Evolutionary conservation across 179 eudicot species (phyloP), one percentile per base, ranked within the genome.

Genomic region (Silene vulgaris): DNA sequence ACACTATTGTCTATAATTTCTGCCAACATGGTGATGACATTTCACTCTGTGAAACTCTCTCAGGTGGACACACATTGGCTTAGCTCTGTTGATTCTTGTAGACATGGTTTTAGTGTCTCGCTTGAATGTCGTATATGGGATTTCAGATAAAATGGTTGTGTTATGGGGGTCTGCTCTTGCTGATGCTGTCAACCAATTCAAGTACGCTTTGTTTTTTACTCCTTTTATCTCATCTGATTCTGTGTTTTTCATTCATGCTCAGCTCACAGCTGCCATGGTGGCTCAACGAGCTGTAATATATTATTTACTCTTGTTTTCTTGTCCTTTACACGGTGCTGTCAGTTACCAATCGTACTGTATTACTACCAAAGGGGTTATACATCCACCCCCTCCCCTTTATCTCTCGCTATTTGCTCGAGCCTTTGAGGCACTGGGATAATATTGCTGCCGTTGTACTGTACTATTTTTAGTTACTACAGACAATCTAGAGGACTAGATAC

Each of bases 171-270:
- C 97, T 73, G 97, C 98, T 81, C 90, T 94, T 79, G 71, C 89
- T 1, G 96, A 94, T 81, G 97, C 95, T 69, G 76, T 94, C 81
- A 89, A 94, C 82, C 97, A 94, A 82, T 88, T 94, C 88, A 94
- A 92, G 98, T 94, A 92, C 60, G 96, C 74, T 69, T 57, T 16
- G 57, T 54, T 23, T 54, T 54, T 43, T 21, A n/a, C 35, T 79
- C 29, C 8, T 32, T 40, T 52, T 8, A 50, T 23, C n/a, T 30
- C 50, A n/a, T 23, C 21, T 76, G 0, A 9, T 28, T 32, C 3
- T 12, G 52, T 43, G 52, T 56, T 60, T 72, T 29, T 40, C 73
- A 30, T 73, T 70, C 11, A 7, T 59, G 19, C n/a, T 69, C 26
- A 17, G 26, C 28, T 66, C n/a, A 61, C 26, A 17, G 26, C 28